A percentile compares a stretch with the other conserved stretches of the same genome.
phyloP scores from a whole-genome alignment of 2,329 filamentous ascomycete species.

The Colletotrichum sp. region DNA sequence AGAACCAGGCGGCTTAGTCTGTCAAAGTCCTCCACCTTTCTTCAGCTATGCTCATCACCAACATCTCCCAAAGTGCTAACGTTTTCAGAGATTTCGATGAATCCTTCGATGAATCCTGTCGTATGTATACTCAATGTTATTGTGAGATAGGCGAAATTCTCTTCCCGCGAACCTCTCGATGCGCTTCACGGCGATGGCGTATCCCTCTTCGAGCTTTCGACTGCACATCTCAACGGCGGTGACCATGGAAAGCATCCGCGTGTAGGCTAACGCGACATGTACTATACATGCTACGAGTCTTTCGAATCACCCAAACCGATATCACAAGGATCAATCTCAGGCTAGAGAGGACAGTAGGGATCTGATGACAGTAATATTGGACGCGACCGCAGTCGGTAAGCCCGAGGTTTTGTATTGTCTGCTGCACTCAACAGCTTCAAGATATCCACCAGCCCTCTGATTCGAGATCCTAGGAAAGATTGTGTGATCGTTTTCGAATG shows the following conservation, averaged over 20 bases:
- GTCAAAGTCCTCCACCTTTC: not conserved
- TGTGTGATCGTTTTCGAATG: not conserved
- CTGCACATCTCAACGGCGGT: not conserved
- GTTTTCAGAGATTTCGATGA: not conserved
- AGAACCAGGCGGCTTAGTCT: not conserved
- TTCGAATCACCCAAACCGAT: not conserved
- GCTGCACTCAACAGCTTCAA: not conserved
- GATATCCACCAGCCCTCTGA: not conserved
- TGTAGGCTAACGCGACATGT: not conserved
- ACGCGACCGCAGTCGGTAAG: not conserved
- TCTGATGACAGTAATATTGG: not conserved
- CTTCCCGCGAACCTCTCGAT: not conserved
- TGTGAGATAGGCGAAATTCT: rapidly evolving
- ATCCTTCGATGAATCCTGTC: not conserved
- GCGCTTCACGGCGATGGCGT: not conserved
- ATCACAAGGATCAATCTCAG: not conserved
- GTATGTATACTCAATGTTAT: not conserved
- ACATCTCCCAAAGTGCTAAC: not conserved
- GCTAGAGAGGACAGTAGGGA: not conserved
- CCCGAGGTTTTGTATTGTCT: not conserved
- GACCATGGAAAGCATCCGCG: not conserved
- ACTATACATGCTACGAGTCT: not conserved
- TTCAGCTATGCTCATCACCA: not conserved
- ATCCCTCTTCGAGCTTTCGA: not conserved
- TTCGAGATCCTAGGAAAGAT: rapidly evolving